Evolutionary conservation across 331 rosid genomes (phyloP).

Genomic region (Dryas integrifolia): DNA sequence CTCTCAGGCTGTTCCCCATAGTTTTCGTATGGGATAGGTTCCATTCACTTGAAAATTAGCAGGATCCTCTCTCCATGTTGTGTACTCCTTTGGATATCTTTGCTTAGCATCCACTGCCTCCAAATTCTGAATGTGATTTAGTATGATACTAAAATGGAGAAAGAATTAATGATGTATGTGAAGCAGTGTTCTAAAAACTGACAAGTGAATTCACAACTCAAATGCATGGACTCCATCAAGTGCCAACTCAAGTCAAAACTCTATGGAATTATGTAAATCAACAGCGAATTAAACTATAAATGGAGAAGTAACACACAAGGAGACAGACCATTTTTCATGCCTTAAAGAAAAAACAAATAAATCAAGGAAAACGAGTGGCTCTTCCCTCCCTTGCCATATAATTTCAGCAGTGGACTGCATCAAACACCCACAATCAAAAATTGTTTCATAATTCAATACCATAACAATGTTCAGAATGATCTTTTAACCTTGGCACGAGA

Average conservation of each 20-base stretch:
- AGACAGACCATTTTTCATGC: conserved; percentile 72
- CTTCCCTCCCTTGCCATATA: conserved; percentile 62
- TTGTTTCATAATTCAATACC: not conserved
- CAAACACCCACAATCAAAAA: conserved; percentile 23
- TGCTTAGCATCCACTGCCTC: conserved; percentile 90
- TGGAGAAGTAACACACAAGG: not conserved
- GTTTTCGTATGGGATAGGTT: conserved; percentile 54
- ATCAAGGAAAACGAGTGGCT: conserved; percentile 57
- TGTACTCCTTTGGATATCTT: conserved; percentile 59
- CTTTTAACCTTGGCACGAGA: conserved; percentile 72
- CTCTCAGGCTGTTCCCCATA: conserved; percentile 55
- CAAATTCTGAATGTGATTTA: conserved; percentile 61
- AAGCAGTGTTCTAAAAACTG: too few relatives aligned
- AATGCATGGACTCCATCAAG: too few relatives aligned
- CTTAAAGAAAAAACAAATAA: conserved; percentile 75
- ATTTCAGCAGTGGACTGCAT: conserved; percentile 76
- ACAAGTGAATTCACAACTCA: too few relatives aligned
- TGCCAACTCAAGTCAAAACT: too few relatives aligned
- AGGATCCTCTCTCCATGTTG: conserved; percentile 75
- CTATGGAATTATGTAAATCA: too few relatives aligned
- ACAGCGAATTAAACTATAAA: too few relatives aligned
- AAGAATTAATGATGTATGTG: not conserved
- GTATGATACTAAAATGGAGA: conserved; percentile 24
- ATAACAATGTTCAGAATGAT: not conserved
- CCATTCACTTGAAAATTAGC: conserved; percentile 59